These are phyloP conservation scores for Beauveria brongniartii DNA, from an alignment of 2,329 filamentous ascomycete species.

Conservation along the genomic window DNA sequence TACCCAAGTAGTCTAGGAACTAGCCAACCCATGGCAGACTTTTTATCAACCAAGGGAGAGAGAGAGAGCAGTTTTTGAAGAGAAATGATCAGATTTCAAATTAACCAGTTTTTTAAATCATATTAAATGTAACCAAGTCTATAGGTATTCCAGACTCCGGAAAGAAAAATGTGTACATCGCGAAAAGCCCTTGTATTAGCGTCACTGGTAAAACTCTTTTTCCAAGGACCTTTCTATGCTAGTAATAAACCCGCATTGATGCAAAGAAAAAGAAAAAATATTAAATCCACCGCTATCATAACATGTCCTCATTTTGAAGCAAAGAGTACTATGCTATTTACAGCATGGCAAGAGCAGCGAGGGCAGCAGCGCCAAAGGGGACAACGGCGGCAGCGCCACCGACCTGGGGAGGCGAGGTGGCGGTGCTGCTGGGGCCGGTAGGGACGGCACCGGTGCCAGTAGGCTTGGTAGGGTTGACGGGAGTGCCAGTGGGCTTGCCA, in stretches of 20 bases:
- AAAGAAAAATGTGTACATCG: constrained; percentile 7
- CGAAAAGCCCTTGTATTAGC: constrained; percentile 8
- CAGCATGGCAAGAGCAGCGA: constrained; percentile 10
- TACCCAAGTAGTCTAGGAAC: background rate
- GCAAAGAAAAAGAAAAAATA: background rate
- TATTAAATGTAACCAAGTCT: constrained; percentile 10
- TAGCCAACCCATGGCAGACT: background rate
- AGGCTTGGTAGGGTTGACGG: constrained; percentile 52
- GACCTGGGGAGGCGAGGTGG: constrained; percentile 52
- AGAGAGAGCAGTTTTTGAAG: background rate
- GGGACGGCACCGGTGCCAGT: constrained; percentile 66
- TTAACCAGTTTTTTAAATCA: background rate
- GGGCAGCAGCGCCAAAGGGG: constrained; percentile 10
- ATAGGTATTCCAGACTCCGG: constrained; percentile 10
- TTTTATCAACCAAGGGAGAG: too few species aligned
- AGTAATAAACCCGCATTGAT: background rate
- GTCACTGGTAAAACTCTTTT: background rate
- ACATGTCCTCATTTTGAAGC: constrained; percentile 10
- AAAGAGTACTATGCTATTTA: constrained; percentile 12
- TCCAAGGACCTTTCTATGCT: constrained; percentile 7
- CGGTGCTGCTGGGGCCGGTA: constrained; percentile 33
- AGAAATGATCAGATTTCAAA: background rate
- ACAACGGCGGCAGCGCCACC: constrained; percentile 1
- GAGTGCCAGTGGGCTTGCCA: too few species aligned
- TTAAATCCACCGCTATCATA: constrained; percentile 10